A percentile compares a stretch with the other conserved stretches of the same genome.
Evolutionary conservation across 164 flowering plant genomes (phyloP).

Genomic region (Brasenia schreberi): DNA sequence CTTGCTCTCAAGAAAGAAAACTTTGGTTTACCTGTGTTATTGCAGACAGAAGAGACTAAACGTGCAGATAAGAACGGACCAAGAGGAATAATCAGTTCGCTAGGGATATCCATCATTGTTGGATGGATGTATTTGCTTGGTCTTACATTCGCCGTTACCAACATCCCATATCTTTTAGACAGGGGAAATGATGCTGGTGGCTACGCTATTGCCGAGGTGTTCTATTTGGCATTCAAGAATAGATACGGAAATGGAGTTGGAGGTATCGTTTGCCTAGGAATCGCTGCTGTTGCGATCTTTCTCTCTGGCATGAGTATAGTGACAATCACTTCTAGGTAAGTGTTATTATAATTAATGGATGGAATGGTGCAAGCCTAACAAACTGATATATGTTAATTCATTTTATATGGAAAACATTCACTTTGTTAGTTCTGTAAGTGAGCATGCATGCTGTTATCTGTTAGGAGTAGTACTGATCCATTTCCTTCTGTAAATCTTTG

Average conservation of each 20-base stretch:
- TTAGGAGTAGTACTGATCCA: no score
- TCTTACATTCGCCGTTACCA: constrained; percentile 75
- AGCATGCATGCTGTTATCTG: no score
- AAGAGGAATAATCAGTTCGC: constrained; percentile 77
- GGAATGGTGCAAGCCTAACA: no score
- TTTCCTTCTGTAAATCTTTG: not conserved
- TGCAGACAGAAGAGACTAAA: constrained; percentile 93
- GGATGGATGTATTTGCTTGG: constrained; percentile 74
- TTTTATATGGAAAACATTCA: no score
- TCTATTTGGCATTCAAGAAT: constrained; percentile 65
- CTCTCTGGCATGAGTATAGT: constrained; percentile 72
- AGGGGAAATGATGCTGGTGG: constrained; percentile 81
- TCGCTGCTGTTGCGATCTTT: constrained; percentile 76
- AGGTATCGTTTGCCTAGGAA: constrained; percentile 76
- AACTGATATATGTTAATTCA: no score
- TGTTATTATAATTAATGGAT: not conserved
- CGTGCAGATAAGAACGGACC: constrained; percentile 85
- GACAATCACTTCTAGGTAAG: constrained; percentile 72
- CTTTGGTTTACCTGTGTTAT: not conserved
- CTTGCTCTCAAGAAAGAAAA: not conserved
- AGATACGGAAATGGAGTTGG: constrained; percentile 82
- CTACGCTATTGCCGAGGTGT: constrained; percentile 85
- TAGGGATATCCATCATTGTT: constrained; percentile 74
- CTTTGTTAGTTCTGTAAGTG: no score
- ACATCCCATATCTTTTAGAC: constrained; percentile 57